Evolutionary conservation across 1,139 yeast species (phyloP).

Genomic region (Taphrina populina): DNA sequence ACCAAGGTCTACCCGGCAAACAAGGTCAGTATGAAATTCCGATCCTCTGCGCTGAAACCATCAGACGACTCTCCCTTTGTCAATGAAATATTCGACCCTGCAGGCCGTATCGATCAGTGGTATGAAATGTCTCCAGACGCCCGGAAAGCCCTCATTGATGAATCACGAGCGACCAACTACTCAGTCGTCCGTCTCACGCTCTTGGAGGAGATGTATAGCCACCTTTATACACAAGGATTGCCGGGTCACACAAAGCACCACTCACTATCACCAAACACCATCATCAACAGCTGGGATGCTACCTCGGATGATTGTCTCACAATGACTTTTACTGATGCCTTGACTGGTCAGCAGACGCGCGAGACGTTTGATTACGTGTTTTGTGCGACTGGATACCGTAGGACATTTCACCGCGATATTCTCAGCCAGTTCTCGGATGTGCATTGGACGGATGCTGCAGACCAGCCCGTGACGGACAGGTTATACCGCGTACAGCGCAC

Average conservation of each 20-base stretch:
- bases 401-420: constrained; percentile 26
- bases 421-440: constrained; percentile 30
- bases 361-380: constrained; percentile 38
- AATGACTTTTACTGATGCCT: constrained; percentile 2
- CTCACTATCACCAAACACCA: constrained; percentile 15
- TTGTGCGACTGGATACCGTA: constrained; percentile 40
- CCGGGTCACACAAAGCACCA: constrained; percentile 23
- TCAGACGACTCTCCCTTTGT: constrained; percentile 42
- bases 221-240: constrained; percentile 38
- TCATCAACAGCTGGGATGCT: constrained; percentile 4
- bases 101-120: constrained; percentile 38
- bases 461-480: constrained; percentile 34
- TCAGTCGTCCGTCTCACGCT: constrained; percentile 40
- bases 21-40: constrained; percentile 38
- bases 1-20: constrained; percentile 33
- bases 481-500: constrained; percentile 37
- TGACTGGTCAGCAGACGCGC: neutral
- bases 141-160: constrained; percentile 35
- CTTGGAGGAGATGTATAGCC: constrained; percentile 39
- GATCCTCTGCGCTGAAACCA: constrained; percentile 40
- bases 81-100: constrained; percentile 41
- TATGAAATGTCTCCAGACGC: constrained; percentile 33
- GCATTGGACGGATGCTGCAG: constrained; percentile 11
- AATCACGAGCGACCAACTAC: constrained; percentile 39
- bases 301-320: constrained; percentile 8